These are phyloP conservation scores for Zizania latifolia DNA, from an alignment of 176 grass and related monocot genomes.

Conservation along the genomic window DNA sequence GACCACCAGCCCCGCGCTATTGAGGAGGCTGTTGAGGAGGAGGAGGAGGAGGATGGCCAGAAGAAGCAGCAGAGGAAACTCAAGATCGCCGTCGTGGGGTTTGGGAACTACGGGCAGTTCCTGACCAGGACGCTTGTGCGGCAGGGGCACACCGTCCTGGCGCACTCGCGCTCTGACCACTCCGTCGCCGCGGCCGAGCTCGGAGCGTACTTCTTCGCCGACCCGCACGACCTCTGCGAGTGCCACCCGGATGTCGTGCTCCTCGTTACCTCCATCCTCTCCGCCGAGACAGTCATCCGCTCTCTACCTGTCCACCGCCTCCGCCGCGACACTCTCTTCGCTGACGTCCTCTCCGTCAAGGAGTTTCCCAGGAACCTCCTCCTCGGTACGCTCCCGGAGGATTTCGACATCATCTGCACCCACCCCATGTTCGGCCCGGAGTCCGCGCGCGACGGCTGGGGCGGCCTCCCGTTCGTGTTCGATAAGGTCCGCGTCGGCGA, in stretches of 20 bases:
- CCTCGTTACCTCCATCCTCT: constrained; percentile 72
- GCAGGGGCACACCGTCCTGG: constrained; percentile 74
- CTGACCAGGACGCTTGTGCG: constrained; percentile 39
- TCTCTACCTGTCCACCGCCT: constrained; percentile 70
- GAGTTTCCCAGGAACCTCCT: constrained; percentile 74
- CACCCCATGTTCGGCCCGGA: constrained; percentile 94
- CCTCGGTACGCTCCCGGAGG: constrained; percentile 32
- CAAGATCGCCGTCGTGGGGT: constrained; percentile 80
- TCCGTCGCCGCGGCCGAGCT: constrained; percentile 44
- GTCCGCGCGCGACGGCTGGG: constrained; percentile 56
- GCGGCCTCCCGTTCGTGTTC: constrained; percentile 49
- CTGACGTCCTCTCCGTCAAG: constrained; percentile 82
- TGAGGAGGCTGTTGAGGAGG: background rate
- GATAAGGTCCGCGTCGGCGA: constrained; percentile 60
- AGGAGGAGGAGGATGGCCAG: background rate
- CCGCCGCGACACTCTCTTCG: constrained; percentile 74
- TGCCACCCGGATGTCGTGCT: constrained; percentile 74
- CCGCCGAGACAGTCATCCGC: constrained; percentile 48
- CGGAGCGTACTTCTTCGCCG: constrained; percentile 47
- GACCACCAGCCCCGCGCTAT: constrained; percentile 6
- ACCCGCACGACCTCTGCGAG: constrained; percentile 83
- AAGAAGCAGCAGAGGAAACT: constrained; percentile 26
- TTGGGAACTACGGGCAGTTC: constrained; percentile 81
- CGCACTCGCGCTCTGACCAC: constrained; percentile 72
- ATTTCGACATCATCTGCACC: constrained; percentile 74